Evolutionary conservation across 1,284 basidiomycete genomes (phyloP), one percentile per base, ranked within the genome.

Genomic region (Rhodotorula sp.): DNA sequence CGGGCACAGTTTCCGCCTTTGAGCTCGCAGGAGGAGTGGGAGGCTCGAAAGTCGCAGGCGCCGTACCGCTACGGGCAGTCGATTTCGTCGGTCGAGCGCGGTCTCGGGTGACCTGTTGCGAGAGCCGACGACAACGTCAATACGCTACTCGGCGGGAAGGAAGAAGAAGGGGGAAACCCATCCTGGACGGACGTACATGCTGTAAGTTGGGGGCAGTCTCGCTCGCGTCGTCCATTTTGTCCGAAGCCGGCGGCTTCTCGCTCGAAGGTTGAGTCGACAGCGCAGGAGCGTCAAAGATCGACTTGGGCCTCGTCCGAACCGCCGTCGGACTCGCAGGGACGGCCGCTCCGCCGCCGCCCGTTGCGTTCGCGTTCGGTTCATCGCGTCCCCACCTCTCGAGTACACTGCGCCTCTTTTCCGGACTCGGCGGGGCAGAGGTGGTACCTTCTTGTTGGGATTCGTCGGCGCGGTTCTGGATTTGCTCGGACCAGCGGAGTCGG

Each of bases 301-400:
- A 49, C 15, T 57, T 59, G 38, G 26, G 52, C 10, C 43, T 15
- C 15, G 50, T 26, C n/a, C 38, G 34, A 15, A 62, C 28, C 15
- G 57, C 31, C 28, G 52, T 47, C 31, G 61, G 57, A 34, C 59
- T 63, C 28, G n/a, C 49, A 18, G 60, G 57, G 7, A 57, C 50
- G 7, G 31, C 47, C 15, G 52, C 43, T 8, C 38, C 57, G 26
- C n/a, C 47, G 4, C 14, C 26, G 4, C 26, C 26, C n/a, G 31
- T 6, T 21, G 60, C n/a, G 47, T 65, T 67, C 3, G 60, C n/a
- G 47, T 63, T 67, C 3, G 73, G 73, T 28, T 58, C 49, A 58
- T 75, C 71, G 0, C 69, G 64, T 0, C 67, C 62, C 73, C 73
- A 75, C 1, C 73, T 55, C 26, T 70, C 73, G 45, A 72, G 19